phyloP scores from a whole-genome alignment of 2,329 filamentous ascomycete species.

The Epicoccum nigrum region DNA sequence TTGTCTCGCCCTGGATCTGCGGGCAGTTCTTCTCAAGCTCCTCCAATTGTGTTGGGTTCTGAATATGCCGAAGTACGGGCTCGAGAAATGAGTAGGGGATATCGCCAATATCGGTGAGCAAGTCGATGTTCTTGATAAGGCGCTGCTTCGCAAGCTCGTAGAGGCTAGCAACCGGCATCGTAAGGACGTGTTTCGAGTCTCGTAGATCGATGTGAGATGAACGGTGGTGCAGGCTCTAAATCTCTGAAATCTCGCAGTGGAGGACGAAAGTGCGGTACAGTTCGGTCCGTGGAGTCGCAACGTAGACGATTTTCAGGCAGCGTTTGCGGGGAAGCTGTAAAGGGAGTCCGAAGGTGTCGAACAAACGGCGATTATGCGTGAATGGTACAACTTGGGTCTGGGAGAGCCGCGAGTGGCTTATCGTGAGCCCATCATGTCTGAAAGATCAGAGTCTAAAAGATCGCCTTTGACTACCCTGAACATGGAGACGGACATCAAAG shows the following conservation, averaged over 20 bases:
- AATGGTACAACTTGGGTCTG: not conserved
- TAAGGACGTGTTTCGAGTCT: not conserved
- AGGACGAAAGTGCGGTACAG: not conserved
- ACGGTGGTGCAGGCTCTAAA: not conserved
- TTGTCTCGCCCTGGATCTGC: constrained; percentile 72
- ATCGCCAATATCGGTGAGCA: constrained; percentile 72
- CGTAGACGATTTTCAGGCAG: not conserved
- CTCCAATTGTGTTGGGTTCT: constrained; percentile 73
- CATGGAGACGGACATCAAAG: not conserved
- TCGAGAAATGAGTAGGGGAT: constrained; percentile 70
- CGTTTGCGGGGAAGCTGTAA: not conserved
- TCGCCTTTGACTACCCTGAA: not conserved
- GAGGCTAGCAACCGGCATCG: constrained; percentile 47
- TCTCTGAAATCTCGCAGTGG: too few relatives aligned
- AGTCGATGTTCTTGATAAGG: constrained; percentile 50
- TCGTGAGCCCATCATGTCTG: not conserved
- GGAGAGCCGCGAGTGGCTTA: not conserved
- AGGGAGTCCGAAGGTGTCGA: not conserved
- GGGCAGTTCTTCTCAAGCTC: constrained; percentile 76
- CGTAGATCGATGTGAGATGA: not conserved
- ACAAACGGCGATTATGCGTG: not conserved
- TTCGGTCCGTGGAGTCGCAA: not conserved
- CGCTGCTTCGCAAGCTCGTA: constrained; percentile 49
- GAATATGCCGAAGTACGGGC: constrained; percentile 72
- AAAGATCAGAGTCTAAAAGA: not conserved